Base-by-base conservation (phyloP, 2,329 filamentous ascomycete species). In the Monosporascus cannonballus region DNA sequence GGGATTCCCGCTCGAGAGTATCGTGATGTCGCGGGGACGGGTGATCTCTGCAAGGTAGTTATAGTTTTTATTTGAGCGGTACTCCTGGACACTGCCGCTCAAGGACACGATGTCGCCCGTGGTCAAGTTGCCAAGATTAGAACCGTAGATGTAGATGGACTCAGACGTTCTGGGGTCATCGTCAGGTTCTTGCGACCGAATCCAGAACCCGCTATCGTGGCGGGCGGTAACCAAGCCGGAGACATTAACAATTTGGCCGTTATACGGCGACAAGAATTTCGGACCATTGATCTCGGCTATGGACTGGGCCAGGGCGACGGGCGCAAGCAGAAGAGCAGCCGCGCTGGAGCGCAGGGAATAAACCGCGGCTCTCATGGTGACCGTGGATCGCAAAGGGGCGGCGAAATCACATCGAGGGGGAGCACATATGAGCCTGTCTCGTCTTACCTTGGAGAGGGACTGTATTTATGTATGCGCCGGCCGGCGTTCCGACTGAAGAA, bases 231-330 rank as follows among this genome's bases (percentile, higher is more conserved):
- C 76, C 11, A 88, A 69, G 38, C 86, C 86, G 36, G 77, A 76
- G 52, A 89, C 74, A 52, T 79, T 78, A 22, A 88, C 79, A 6
- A 69, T 70, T 64, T 83, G 69, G 48, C 78, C 79, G 8, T 73
- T 73, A 65, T 80, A 80, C 0, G 83, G 77, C 17, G 86, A 89
- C 47, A 87, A 66, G 67, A 80, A 89, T 22, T 69, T 75, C 61
- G 82, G 76, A 58, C 85, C 85, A 59, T 87, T 89, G 75, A 89
- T 87, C 61, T 84, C 72, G 54, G 76, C 72, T 60, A 85, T 83
- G 53, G 76, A 77, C 51, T 63, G 54, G 4, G 59, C 63, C 20
- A 55, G 53, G 36, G 45, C 48, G 49, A 25, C 24, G 8, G 42
- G 20, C 4, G 8, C 24, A 2, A 46, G 24, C 3, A 24, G 15